Evolutionary conservation across 192 early-diverging fungal species (phyloP).

Genomic region (Linnemannia elongata): DNA sequence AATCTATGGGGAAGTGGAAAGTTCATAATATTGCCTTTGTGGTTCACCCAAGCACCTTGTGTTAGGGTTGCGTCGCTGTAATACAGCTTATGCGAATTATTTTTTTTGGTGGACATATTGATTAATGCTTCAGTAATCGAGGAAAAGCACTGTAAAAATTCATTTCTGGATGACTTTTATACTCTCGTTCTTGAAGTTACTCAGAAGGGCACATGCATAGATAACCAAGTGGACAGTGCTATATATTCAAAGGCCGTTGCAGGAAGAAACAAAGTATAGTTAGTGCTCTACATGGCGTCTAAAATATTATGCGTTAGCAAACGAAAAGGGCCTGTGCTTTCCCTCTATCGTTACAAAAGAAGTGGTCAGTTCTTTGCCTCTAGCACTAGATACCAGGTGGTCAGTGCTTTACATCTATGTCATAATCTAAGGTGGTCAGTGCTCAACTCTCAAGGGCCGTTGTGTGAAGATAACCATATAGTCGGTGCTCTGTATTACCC

Average conservation of each 20-base stretch:
- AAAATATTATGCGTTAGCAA: not conserved
- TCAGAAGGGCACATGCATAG: not conserved
- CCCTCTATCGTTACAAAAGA: too few species aligned
- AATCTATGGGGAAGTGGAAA: not conserved
- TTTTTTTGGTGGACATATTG: not conserved
- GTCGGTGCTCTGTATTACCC: too few species aligned
- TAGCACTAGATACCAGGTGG: too few species aligned
- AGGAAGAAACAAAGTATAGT: too few species aligned
- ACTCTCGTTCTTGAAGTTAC: not conserved
- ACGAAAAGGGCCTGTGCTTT: too few species aligned
- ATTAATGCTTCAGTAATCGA: not conserved
- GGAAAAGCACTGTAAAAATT: not conserved
- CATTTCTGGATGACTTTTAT: not conserved
- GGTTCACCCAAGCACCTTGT: conserved; percentile 14
- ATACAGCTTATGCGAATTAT: not conserved
- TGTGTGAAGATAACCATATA: too few species aligned
- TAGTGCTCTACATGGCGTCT: not conserved
- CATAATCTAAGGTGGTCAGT: too few species aligned
- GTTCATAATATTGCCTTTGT: not conserved
- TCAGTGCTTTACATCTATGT: too few species aligned
- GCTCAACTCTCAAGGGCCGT: too few species aligned
- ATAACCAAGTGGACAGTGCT: not conserved
- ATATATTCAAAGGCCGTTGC: too few species aligned
- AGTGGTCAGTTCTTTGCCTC: too few species aligned
- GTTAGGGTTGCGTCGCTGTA: conserved; percentile 2